phyloP scores from a whole-genome alignment of 305 asterid species.

The Fraxinus sp. region DNA sequence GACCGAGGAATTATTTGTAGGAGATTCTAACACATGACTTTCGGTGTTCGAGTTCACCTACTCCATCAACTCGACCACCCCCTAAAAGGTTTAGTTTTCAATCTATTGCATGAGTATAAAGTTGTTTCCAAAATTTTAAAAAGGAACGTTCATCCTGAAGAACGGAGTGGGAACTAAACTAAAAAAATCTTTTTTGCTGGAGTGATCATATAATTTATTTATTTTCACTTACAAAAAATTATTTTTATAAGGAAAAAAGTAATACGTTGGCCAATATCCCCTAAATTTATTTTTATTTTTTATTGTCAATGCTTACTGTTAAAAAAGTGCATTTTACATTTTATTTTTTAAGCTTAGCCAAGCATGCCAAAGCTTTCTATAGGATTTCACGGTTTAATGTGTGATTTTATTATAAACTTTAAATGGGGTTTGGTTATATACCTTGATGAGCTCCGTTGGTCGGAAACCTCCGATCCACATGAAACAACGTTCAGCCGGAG shows the following conservation, averaged over 20 bases:
- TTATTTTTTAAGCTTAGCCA: neutral
- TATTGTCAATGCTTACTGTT: neutral
- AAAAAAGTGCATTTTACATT: neutral
- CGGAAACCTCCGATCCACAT: conserved; percentile 95
- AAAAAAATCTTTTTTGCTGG: neutral
- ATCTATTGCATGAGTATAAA: neutral
- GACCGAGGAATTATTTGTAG: no score
- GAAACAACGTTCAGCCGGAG: conserved; percentile 93
- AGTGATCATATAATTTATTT: neutral
- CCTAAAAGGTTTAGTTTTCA: neutral
- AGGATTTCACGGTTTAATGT: neutral
- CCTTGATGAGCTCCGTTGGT: conserved; percentile 88
- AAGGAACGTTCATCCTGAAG: neutral
- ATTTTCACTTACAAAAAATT: neutral
- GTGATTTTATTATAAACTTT: neutral
- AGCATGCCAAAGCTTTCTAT: neutral
- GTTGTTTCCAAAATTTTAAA: neutral
- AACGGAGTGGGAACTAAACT: neutral
- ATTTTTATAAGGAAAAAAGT: neutral
- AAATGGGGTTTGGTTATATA: conserved; percentile 2
- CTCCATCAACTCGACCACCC: no score
- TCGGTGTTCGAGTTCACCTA: no score
- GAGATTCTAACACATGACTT: no score
- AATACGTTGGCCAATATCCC: neutral
- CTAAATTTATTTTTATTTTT: neutral